These are phyloP conservation scores for Saturnispora sanitii DNA, from an alignment of 805 yeast species.

Conservation along the genomic window DNA sequence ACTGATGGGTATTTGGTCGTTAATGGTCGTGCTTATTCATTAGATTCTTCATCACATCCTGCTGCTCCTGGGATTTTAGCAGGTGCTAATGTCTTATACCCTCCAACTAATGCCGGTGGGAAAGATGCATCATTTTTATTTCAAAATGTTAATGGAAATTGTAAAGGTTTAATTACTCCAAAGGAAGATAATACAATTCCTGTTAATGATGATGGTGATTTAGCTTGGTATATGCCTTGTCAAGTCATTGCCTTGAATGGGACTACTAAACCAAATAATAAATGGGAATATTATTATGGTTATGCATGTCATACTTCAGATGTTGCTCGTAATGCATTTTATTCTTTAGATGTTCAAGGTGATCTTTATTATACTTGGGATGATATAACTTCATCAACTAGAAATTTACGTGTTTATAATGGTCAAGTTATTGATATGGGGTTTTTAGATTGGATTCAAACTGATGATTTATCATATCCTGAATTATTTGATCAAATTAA, in stretches of 20 bases:
- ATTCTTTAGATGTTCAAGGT: constrained; percentile 48
- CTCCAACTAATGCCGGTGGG: constrained; percentile 85
- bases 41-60: constrained; percentile 65
- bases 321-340: constrained; percentile 59
- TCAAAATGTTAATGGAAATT: constrained; percentile 87
- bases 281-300: constrained; percentile 60
- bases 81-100: constrained; percentile 66
- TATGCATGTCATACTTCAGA: constrained; percentile 85
- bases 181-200: constrained; percentile 66
- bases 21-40: constrained; percentile 72
- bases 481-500: constrained; percentile 54
- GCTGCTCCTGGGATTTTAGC: constrained; percentile 66
- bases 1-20: constrained; percentile 54
- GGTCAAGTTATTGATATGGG: constrained; percentile 82
- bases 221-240: constrained; percentile 98
- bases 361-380: constrained; percentile 89
- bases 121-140: constrained; percentile 74
- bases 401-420: constrained; percentile 79
- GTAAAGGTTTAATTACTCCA: constrained; percentile 69
- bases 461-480: constrained; percentile 65
- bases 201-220: constrained; percentile 36
- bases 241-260: constrained; percentile 62
- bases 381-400: constrained; percentile 54
- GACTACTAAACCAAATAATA: constrained; percentile 52
- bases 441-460: constrained; percentile 64